Percentiles rank a stretch among this genome's conserved stretches.
These are phyloP conservation scores for Castanopsis chinensis DNA, from an alignment of 306 rosid genomes.

Conservation along the genomic window DNA sequence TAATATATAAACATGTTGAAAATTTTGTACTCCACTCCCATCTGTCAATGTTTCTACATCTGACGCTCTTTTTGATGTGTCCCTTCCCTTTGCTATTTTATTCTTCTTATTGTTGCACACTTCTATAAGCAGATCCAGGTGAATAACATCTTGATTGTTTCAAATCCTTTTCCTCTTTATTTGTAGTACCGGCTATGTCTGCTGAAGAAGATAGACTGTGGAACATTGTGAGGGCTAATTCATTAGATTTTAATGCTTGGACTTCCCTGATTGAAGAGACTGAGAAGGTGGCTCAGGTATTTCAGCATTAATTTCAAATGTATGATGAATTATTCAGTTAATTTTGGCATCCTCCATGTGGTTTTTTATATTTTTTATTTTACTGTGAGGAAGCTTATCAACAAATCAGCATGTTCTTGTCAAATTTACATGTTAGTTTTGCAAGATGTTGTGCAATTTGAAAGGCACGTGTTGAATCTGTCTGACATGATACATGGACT, in stretches of 20 bases:
- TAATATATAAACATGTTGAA: too few relatives aligned
- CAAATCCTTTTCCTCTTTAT: constrained; percentile 2
- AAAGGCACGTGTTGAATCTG: background rate
- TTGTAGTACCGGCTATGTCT: constrained; percentile 55
- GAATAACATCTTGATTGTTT: constrained; percentile 3
- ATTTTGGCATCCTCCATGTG: background rate
- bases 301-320: constrained; percentile 1
- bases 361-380: background rate
- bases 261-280: constrained; percentile 93
- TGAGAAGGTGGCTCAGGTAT: constrained; percentile 88
- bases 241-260: constrained; percentile 94
- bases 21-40: too few relatives aligned
- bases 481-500: background rate
- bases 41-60: too few relatives aligned
- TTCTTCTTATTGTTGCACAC: background rate
- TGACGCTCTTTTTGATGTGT: too few relatives aligned
- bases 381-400: background rate
- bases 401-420: background rate
- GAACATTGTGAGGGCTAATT: constrained; percentile 91
- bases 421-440: background rate
- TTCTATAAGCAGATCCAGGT: too few relatives aligned
- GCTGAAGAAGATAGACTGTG: constrained; percentile 92
- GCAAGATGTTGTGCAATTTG: background rate
- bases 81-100: background rate
- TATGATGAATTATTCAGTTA: constrained; percentile 10